phyloP scores from a whole-genome alignment of 495 filamentous ascomycete species.

The Talaromyces thailandensis region DNA sequence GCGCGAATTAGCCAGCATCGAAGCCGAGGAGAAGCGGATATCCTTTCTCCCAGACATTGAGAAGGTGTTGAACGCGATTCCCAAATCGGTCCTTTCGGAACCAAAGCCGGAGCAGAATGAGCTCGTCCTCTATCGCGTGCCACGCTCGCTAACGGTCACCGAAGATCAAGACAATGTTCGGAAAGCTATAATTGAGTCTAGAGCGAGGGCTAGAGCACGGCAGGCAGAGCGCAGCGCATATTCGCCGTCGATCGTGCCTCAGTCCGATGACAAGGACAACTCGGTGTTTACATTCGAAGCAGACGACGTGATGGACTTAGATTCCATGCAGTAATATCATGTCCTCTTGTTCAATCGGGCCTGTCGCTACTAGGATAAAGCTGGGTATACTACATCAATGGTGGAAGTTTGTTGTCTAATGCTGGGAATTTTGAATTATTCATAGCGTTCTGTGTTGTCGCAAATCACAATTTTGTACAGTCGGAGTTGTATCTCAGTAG shows the following conservation, averaged over 20 bases:
- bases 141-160: slow-evolving; percentile 64
- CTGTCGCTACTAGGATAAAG: background rate
- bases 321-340: background rate
- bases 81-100: slow-evolving; percentile 50
- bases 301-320: background rate
- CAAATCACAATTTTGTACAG: background rate
- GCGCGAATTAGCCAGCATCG: slow-evolving; percentile 65
- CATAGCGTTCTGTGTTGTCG: background rate
- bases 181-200: slow-evolving; percentile 76
- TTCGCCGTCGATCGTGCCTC: background rate
- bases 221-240: background rate
- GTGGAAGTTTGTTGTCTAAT: background rate
- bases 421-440: background rate
- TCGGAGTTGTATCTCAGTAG: background rate
- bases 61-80: slow-evolving; percentile 66
- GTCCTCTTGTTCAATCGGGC: background rate
- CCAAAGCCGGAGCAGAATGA: slow-evolving; percentile 41
- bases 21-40: slow-evolving; percentile 44
- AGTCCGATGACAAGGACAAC: background rate
- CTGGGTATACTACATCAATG: background rate
- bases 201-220: slow-evolving; percentile 42
- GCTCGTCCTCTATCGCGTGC: slow-evolving; percentile 74
- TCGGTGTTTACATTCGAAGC: background rate
- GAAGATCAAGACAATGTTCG: slow-evolving; percentile 73
- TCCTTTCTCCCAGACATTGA: slow-evolving; percentile 80